phyloP scores from a whole-genome alignment of 805 yeast genomes.

The Candida rishiriensis region DNA sequence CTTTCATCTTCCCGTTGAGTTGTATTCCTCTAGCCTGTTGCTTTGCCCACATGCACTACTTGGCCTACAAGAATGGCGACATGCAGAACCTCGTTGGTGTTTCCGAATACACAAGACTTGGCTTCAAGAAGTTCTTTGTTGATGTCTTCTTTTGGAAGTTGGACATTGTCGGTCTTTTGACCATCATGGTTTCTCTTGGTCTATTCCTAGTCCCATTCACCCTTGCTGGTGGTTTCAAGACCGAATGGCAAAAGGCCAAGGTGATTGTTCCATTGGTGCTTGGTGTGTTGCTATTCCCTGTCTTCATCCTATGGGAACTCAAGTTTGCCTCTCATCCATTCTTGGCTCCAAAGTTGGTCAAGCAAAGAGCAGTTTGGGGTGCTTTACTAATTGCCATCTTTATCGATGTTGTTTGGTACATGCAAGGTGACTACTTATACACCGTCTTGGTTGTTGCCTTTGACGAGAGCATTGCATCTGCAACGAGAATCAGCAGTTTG shows the following conservation, averaged over 20 bases:
- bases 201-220: conserved; percentile 70
- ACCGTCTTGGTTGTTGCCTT: conserved; percentile 63
- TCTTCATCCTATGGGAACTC: conserved; percentile 57
- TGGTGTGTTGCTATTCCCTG: conserved; percentile 58
- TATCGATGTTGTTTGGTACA: conserved; percentile 57
- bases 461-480: conserved; percentile 53
- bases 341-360: conserved; percentile 52
- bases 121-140: conserved; percentile 29
- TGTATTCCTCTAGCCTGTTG: conserved; percentile 56
- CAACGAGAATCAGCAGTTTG: conserved; percentile 59
- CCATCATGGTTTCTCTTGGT: conserved; percentile 54
- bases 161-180: conserved; percentile 59
- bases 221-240: conserved; percentile 58
- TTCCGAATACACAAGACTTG: conserved; percentile 28
- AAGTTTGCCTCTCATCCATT: conserved; percentile 57
- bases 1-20: conserved; percentile 64
- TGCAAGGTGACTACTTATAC: conserved; percentile 68
- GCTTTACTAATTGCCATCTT: conserved; percentile 58
- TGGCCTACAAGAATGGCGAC: conserved; percentile 51
- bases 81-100: conserved; percentile 36
- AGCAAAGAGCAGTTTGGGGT: conserved; percentile 70
- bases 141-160: conserved; percentile 54
- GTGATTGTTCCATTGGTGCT: conserved; percentile 67
- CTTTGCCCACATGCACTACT: conserved; percentile 50
- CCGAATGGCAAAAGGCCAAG: conserved; percentile 55